Evolutionary conservation across 495 filamentous ascomycete species (phyloP).

Genomic region (Extremus antarcticus): DNA sequence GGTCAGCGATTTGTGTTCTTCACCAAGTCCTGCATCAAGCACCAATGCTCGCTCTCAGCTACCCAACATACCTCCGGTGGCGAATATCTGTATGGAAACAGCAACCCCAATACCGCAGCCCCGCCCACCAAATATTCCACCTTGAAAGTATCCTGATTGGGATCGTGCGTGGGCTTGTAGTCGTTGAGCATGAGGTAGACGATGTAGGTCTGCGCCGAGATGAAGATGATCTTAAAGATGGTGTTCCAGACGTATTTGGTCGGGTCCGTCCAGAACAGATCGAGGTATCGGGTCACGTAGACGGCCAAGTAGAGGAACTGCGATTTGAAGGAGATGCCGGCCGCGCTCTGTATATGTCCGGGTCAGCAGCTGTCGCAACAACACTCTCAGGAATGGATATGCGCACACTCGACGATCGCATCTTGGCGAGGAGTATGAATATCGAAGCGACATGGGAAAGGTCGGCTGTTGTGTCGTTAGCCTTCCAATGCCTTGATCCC

Average conservation of each 20-base stretch:
- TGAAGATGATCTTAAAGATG: conserved; percentile 91
- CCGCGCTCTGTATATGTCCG: conserved; percentile 60
- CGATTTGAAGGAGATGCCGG: conserved; percentile 96
- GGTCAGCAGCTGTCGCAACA: conserved; percentile 3
- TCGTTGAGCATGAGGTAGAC: conserved; percentile 94
- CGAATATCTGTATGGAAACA: conserved; percentile 76
- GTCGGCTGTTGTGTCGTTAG: conserved; percentile 50
- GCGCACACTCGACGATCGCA: conserved; percentile 75
- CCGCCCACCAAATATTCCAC: conserved; percentile 81
- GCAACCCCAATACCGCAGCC: conserved; percentile 62
- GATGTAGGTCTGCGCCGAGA: conserved; percentile 77
- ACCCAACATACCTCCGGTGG: conserved; percentile 43
- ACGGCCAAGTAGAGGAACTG: conserved; percentile 89
- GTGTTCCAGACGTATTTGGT: conserved; percentile 67
- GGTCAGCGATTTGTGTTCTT: not conserved
- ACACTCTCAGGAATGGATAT: not conserved
- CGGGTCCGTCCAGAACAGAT: conserved; percentile 73
- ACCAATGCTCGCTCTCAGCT: too few species aligned
- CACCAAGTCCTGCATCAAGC: not conserved
- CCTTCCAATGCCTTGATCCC: conserved; percentile 2
- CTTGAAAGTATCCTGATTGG: conserved; percentile 91
- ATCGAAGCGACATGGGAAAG: conserved; percentile 92
- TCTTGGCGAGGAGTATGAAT: conserved; percentile 89
- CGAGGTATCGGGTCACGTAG: conserved; percentile 85
- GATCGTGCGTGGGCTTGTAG: conserved; percentile 92